Conservation (phyloP, 768 basidiomycete genomes). For the Serendipita indica region DNA sequence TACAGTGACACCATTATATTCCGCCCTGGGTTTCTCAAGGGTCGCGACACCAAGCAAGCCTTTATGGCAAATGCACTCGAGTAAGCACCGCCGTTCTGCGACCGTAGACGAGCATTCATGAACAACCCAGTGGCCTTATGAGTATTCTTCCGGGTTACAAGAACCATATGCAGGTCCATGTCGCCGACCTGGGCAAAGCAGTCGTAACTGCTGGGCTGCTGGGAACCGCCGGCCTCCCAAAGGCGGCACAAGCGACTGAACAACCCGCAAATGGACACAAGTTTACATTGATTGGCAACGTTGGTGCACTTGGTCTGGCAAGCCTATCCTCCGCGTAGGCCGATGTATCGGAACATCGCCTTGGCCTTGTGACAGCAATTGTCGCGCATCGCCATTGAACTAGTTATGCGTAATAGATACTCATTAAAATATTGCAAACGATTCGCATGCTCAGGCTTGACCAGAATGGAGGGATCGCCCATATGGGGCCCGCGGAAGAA, state of each 20-base stretch:
- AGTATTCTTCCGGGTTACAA: conserved; percentile 27
- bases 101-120: conserved; percentile 20
- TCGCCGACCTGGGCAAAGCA: conserved; percentile 39
- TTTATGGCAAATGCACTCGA: too few species aligned
- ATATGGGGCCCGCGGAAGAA: too few species aligned
- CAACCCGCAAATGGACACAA: conserved; percentile 22
- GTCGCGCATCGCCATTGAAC: too few species aligned
- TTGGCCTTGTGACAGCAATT: too few species aligned
- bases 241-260: conserved; percentile 30
- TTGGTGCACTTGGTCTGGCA: conserved; percentile 33
- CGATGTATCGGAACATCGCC: too few species aligned
- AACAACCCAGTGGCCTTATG: conserved; percentile 24
- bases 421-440: too few species aligned
- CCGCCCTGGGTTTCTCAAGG: conserved; percentile 42
- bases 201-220: conserved; percentile 38
- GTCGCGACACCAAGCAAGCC: conserved; percentile 38
- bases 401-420: too few species aligned
- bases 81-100: conserved; percentile 29
- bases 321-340: too few species aligned
- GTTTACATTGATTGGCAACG: conserved; percentile 45
- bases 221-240: conserved; percentile 36
- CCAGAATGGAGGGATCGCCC: too few species aligned
- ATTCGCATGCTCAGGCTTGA: too few species aligned
- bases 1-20: conserved; percentile 60
- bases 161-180: conserved; percentile 33